Conservation (phyloP, 2,329 filamentous ascomycete species). For the Penicillium paneum region DNA sequence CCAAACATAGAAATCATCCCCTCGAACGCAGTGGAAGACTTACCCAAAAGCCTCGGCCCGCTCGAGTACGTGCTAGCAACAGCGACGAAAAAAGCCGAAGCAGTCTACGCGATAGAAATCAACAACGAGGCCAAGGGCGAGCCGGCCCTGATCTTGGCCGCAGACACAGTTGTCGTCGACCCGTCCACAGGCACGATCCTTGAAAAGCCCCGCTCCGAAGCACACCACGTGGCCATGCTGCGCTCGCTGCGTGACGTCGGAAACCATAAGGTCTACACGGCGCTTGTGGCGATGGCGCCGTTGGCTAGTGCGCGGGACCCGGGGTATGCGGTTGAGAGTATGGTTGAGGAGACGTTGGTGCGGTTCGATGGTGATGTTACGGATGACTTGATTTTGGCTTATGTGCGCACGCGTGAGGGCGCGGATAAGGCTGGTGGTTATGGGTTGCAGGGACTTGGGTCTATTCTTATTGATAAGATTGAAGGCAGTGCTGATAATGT, state of each 20-base stretch:
- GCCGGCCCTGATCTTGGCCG: constrained; percentile 79
- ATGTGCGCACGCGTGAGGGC: constrained; percentile 73
- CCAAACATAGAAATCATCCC: constrained; percentile 78
- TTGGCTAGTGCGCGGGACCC: constrained; percentile 75
- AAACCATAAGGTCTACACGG: constrained; percentile 79
- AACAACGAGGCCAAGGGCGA: constrained; percentile 60
- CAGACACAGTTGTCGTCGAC: constrained; percentile 81
- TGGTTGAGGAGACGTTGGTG: constrained; percentile 90
- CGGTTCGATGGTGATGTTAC: constrained; percentile 71
- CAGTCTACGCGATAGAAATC: constrained; percentile 64
- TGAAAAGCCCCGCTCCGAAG: constrained; percentile 83
- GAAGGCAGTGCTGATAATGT: constrained; percentile 93
- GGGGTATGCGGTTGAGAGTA: constrained; percentile 76
- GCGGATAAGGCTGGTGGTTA: constrained; percentile 96
- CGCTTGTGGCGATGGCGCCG: constrained; percentile 78
- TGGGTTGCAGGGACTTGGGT: constrained; percentile 83
- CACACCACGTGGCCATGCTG: constrained; percentile 80
- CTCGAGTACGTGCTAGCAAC: constrained; percentile 91
- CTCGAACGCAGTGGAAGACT: constrained; percentile 78
- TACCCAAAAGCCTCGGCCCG: constrained; percentile 74
- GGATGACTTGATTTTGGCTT: constrained; percentile 77
- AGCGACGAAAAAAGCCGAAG: constrained; percentile 75
- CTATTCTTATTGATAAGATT: constrained; percentile 81
- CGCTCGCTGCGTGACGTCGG: constrained; percentile 73
- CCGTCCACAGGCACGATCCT: constrained; percentile 71